phyloP scores from a whole-genome alignment of 2,329 filamentous ascomycete genomes.

The Meredithiella fracta region DNA sequence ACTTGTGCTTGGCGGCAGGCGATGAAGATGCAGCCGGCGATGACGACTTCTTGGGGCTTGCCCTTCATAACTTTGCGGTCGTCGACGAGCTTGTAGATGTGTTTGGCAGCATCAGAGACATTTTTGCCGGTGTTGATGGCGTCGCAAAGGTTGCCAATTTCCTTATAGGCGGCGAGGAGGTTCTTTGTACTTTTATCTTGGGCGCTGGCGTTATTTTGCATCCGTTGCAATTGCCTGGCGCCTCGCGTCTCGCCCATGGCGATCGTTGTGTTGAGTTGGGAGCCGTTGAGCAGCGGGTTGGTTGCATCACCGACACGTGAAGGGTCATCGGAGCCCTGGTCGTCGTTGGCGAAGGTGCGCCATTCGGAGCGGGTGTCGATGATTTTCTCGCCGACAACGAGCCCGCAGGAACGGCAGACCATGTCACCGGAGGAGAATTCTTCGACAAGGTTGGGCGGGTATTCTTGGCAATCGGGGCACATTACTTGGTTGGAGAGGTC shows the following conservation, averaged over 20 bases:
- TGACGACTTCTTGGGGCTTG: conserved; percentile 83
- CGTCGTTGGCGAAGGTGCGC: conserved; percentile 97
- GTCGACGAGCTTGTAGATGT: conserved; percentile 87
- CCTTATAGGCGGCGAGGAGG: conserved; percentile 69
- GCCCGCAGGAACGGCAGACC: conserved; percentile 79
- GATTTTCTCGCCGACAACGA: conserved; percentile 78
- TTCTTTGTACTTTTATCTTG: conserved; percentile 71
- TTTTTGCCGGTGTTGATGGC: conserved; percentile 64
- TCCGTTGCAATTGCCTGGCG: conserved; percentile 60
- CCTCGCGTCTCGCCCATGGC: conserved; percentile 62
- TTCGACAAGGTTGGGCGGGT: conserved; percentile 82
- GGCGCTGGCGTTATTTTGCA: conserved; percentile 68
- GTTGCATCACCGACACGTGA: conserved; percentile 93
- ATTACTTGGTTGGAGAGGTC: conserved; percentile 75
- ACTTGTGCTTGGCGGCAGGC: conserved; percentile 81
- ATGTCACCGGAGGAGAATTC: conserved; percentile 87
- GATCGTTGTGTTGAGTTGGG: conserved; percentile 77
- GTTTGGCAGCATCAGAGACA: conserved; percentile 79
- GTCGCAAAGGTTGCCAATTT: conserved; percentile 78
- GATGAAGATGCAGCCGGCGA: conserved; percentile 94
- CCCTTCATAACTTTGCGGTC: conserved; percentile 90
- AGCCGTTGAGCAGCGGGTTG: conserved; percentile 77
- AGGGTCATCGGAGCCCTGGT: conserved; percentile 89
- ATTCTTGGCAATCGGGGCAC: conserved; percentile 81
- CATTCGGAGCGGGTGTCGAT: conserved; percentile 95